These are phyloP conservation scores for Backusella australiensis DNA, from an alignment of 192 early-diverging fungal species.

Conservation along the genomic window DNA sequence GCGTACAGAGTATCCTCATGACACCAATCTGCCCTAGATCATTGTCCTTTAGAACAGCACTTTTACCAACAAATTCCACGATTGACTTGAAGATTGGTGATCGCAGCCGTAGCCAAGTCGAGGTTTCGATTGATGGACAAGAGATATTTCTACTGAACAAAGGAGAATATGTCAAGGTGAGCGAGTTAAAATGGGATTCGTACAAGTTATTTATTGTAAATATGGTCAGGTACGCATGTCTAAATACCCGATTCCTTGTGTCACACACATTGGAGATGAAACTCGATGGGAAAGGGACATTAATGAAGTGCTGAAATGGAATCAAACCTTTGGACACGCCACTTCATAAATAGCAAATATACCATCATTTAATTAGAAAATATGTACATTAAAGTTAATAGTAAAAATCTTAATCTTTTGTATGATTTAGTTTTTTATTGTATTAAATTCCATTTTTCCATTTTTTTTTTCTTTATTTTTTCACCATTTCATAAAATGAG, in stretches of 20 bases:
- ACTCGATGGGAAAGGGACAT: constrained; percentile 80
- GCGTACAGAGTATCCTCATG: constrained; percentile 67
- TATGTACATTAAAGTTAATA: too few species aligned
- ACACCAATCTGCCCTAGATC: constrained; percentile 86
- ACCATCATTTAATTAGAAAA: too few species aligned
- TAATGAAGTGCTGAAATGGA: constrained; percentile 86
- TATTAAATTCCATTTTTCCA: too few species aligned
- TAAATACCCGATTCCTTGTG: constrained; percentile 74
- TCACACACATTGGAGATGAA: constrained; percentile 61
- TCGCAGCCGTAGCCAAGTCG: constrained; percentile 58
- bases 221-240: constrained; percentile 56
- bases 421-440: too few species aligned
- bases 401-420: too few species aligned
- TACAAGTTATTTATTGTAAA: too few species aligned
- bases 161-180: constrained; percentile 64
- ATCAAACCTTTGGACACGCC: constrained; percentile 62
- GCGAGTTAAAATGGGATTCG: too few species aligned
- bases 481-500: background rate
- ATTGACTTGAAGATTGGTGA: constrained; percentile 63
- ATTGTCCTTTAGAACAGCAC: constrained; percentile 78
- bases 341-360: background rate
- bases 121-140: constrained; percentile 78
- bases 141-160: constrained; percentile 66
- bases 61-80: constrained; percentile 68
- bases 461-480: too few species aligned